A percentile compares a stretch with the other conserved stretches of the same genome.
phyloP scores from a whole-genome alignment of 2,329 filamentous ascomycete genomes.

The Pseudogymnoascus pannorum region DNA sequence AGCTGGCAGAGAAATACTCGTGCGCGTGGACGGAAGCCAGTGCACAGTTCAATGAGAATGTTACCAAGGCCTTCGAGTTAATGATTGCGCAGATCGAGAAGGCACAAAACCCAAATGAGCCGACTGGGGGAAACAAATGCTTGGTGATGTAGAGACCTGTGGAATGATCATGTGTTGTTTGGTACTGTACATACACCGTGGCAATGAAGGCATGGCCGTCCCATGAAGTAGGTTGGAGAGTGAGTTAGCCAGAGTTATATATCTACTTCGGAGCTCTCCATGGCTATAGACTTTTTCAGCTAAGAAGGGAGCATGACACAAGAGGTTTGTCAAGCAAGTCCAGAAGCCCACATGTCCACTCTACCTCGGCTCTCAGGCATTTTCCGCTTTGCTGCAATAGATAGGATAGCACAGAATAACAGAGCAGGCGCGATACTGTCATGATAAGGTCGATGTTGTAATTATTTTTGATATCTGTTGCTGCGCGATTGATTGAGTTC shows the following conservation, averaged over 20 bases:
- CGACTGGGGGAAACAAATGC: slow-evolving; percentile 75
- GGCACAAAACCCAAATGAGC: slow-evolving; percentile 80
- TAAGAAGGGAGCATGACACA: not conserved
- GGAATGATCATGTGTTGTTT: not conserved
- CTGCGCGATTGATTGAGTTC: not conserved
- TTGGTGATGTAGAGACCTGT: slow-evolving; percentile 61
- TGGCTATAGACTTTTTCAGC: not conserved
- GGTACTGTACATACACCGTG: not conserved
- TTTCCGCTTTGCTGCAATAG: not conserved
- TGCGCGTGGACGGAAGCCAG: slow-evolving; percentile 95
- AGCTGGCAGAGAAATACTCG: slow-evolving; percentile 75
- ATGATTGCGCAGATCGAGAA: slow-evolving; percentile 95
- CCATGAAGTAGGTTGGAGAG: not conserved
- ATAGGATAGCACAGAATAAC: slow-evolving; percentile 1
- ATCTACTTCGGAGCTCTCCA: not conserved
- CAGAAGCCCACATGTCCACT: not conserved
- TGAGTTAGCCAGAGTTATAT: not conserved
- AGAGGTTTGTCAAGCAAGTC: not conserved
- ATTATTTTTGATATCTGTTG: not conserved
- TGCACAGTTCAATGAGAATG: slow-evolving; percentile 90
- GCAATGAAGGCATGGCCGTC: not conserved
- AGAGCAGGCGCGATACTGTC: not conserved
- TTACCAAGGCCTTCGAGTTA: slow-evolving; percentile 84
- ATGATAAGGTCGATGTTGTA: not conserved
- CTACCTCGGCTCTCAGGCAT: not conserved